These are phyloP conservation scores for Theobroma grandiflorum DNA, from an alignment of 441 rosid genomes.

Conservation along the genomic window DNA sequence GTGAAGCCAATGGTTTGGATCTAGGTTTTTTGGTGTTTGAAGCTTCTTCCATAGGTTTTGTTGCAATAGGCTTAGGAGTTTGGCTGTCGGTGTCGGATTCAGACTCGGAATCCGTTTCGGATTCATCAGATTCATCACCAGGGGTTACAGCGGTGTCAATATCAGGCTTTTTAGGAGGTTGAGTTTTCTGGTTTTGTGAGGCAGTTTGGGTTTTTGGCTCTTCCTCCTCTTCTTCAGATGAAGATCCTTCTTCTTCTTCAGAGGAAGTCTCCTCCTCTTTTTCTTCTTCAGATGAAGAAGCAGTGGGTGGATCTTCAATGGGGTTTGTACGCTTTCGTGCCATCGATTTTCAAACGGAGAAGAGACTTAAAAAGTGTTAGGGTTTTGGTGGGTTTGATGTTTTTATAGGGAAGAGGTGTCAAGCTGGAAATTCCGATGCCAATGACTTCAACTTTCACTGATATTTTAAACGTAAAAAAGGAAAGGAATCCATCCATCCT, in stretches of 20 bases:
- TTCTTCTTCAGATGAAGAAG: slow-evolving; percentile 35
- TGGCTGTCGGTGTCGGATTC: slow-evolving; percentile 39
- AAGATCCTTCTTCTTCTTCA: slow-evolving; percentile 39
- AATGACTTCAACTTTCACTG: too few species aligned
- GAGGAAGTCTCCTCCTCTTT: slow-evolving; percentile 36
- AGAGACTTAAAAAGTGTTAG: background rate
- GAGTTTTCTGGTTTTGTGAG: background rate
- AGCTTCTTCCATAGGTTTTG: slow-evolving; percentile 40
- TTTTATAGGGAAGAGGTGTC: background rate
- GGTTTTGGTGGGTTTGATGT: background rate
- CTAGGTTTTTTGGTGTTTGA: slow-evolving; percentile 26
- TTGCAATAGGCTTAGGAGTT: slow-evolving; percentile 36
- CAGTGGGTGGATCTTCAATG: slow-evolving; percentile 41
- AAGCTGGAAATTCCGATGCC: too few species aligned
- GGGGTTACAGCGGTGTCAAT: background rate
- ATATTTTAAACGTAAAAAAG: background rate
- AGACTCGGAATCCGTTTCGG: slow-evolving; percentile 37
- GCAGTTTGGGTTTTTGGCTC: slow-evolving; percentile 31
- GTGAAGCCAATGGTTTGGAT: slow-evolving; percentile 30
- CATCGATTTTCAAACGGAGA: slow-evolving; percentile 6
- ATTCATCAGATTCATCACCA: slow-evolving; percentile 25
- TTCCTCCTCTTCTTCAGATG: slow-evolving; percentile 39
- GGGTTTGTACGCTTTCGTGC: slow-evolving; percentile 28
- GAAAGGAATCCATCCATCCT: background rate
- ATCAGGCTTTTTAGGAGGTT: slow-evolving; percentile 21